Percentiles rank a stretch among this genome's conserved stretches.
phyloP scores from a whole-genome alignment of 768 basidiomycete genomes.

The Neoboletus magnificus region DNA sequence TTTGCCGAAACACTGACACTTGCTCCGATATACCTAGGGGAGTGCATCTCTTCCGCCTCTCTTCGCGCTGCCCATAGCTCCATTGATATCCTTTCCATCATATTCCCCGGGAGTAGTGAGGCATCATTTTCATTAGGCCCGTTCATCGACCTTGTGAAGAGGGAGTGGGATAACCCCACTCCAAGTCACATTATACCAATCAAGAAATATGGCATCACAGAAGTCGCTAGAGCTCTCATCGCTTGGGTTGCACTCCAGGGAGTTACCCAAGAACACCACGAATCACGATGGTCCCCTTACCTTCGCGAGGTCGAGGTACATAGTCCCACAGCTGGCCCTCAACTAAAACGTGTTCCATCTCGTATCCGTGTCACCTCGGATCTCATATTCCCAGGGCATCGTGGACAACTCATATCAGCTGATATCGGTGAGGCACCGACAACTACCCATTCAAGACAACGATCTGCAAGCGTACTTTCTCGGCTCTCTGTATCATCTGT shows the following conservation, averaged over 20 bases:
- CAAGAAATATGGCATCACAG: conserved; percentile 58
- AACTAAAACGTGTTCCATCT: conserved; percentile 39
- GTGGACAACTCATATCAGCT: conserved; percentile 75
- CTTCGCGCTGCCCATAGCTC: conserved; percentile 72
- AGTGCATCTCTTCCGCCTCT: conserved; percentile 74
- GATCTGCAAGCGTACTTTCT: conserved; percentile 27
- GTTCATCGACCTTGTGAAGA: conserved; percentile 74
- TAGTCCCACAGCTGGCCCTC: conserved; percentile 36
- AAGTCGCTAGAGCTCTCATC: conserved; percentile 66
- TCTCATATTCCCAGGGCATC: conserved; percentile 59
- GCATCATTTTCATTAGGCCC: conserved; percentile 78
- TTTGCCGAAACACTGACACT: conserved; percentile 71
- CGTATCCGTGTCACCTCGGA: conserved; percentile 72
- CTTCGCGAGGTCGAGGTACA: conserved; percentile 66
- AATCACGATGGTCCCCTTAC: conserved; percentile 62
- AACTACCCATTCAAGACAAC: conserved; percentile 29
- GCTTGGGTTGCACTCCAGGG: conserved; percentile 82
- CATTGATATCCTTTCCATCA: conserved; percentile 66
- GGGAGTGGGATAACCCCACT: conserved; percentile 65
- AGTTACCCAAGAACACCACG: conserved; percentile 78
- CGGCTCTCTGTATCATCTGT: conserved; percentile 28
- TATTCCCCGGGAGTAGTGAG: conserved; percentile 74
- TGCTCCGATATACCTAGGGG: conserved; percentile 69
- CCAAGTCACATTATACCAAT: conserved; percentile 52
- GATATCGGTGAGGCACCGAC: conserved; percentile 67